Conservation (phyloP, 768 basidiomycete species). For the Termitomyces sp. region DNA sequence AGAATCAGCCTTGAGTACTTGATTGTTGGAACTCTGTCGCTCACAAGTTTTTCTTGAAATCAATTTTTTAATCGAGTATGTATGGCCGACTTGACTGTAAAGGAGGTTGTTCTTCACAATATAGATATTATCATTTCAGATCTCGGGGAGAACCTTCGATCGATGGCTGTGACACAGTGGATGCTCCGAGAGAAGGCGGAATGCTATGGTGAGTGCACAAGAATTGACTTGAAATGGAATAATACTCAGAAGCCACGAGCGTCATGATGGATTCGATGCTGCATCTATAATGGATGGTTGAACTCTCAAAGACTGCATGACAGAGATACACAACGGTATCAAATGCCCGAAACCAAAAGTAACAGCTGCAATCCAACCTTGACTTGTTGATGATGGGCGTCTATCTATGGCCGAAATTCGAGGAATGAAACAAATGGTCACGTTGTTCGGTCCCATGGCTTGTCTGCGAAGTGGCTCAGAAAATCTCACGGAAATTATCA, state of each 20-base stretch:
- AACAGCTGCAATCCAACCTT: background rate
- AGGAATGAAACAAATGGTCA: background rate
- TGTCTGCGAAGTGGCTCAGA: background rate
- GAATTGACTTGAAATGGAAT: background rate
- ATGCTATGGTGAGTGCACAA: too few species aligned
- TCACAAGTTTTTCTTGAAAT: too few species aligned
- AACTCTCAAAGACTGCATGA: background rate
- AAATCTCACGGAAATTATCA: background rate
- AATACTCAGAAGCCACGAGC: background rate
- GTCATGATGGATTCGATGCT: too few species aligned
- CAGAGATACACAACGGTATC: background rate
- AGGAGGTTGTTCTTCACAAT: background rate
- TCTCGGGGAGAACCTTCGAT: background rate
- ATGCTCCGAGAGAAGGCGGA: background rate
- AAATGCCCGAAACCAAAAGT: background rate
- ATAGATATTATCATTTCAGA: background rate
- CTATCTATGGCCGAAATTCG: background rate
- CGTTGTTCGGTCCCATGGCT: background rate
- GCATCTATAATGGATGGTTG: too few species aligned
- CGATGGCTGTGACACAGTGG: background rate
- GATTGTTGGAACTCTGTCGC: background rate
- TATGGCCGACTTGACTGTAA: background rate
- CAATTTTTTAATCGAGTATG: too few species aligned
- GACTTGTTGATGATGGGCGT: background rate
- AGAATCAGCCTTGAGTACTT: background rate